Evolutionary conservation across 257 asterid genomes (phyloP).

Genomic region (Solanum paucissectum): DNA sequence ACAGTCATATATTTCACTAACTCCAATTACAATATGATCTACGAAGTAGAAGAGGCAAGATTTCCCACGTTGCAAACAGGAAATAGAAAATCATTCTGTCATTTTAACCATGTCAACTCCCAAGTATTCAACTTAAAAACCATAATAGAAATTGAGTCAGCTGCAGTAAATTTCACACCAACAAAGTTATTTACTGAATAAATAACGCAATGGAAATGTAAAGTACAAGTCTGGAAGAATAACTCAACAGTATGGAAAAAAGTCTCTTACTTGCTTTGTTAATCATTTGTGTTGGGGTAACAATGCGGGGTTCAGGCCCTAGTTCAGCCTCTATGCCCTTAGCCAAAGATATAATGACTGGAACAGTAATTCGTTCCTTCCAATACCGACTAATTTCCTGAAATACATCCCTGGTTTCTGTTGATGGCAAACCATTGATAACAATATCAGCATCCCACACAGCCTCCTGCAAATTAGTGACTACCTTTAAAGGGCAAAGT

Average conservation of each 20-base stretch:
- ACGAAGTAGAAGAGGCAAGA: not conserved
- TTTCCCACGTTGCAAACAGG: not conserved
- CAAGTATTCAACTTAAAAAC: not conserved
- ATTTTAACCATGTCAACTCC: not conserved
- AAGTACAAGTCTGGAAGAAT: slow-evolving; percentile 6
- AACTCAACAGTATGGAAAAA: not conserved
- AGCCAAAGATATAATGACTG: slow-evolving; percentile 66
- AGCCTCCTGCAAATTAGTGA: slow-evolving; percentile 90
- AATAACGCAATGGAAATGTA: not conserved
- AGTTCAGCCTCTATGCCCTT: slow-evolving; percentile 90
- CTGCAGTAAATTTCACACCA: not conserved
- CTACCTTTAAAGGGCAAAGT: slow-evolving; percentile 81
- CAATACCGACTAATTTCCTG: slow-evolving; percentile 72
- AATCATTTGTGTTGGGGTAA: slow-evolving; percentile 88
- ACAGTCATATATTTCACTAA: not conserved
- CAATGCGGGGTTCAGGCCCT: slow-evolving; percentile 59
- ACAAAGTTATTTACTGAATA: not conserved
- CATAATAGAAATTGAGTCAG: not conserved
- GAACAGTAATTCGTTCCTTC: slow-evolving; percentile 68
- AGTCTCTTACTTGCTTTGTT: slow-evolving; percentile 56
- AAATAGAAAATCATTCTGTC: not conserved
- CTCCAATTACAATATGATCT: not conserved
- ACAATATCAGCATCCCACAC: slow-evolving; percentile 94
- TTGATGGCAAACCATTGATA: slow-evolving; percentile 82
- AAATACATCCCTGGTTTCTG: slow-evolving; percentile 71